Percentiles rank a stretch among this genome's conserved stretches.
phyloP scores from a whole-genome alignment of 768 basidiomycete genomes.

The Leccinum barrowsii region DNA sequence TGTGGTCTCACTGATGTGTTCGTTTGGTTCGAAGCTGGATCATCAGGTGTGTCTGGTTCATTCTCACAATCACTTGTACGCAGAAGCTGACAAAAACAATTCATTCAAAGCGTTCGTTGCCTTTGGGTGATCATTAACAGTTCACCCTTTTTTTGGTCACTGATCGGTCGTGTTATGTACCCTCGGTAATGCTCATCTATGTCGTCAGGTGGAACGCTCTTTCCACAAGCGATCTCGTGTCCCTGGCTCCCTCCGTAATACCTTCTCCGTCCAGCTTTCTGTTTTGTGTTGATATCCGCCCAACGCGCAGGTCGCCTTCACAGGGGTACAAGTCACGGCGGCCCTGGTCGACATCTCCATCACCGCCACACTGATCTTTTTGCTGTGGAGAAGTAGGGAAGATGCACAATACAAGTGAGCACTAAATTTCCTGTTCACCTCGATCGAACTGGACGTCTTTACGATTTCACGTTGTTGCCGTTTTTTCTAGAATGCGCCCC shows the following conservation, averaged over 20 bases:
- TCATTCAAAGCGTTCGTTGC: conserved; percentile 6
- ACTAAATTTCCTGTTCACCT: background rate
- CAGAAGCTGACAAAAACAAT: conserved; percentile 1
- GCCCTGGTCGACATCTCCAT: conserved; percentile 16
- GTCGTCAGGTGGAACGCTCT: conserved; percentile 9
- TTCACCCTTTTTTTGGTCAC: background rate
- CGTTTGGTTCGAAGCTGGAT: conserved; percentile 5
- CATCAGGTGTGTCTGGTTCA: conserved; percentile 5
- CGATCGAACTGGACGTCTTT: background rate
- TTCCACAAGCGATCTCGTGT: conserved; percentile 9
- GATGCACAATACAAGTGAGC: conserved; percentile 13
- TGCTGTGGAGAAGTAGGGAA: conserved; percentile 16
- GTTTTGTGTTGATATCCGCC: background rate
- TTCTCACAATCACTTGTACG: background rate
- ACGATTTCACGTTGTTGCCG: background rate
- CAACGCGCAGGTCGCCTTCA: conserved; percentile 8
- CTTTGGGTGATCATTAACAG: conserved; percentile 9
- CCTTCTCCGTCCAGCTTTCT: background rate
- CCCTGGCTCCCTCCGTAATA: conserved; percentile 7
- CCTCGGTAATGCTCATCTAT: background rate
- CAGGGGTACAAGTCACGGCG: background rate
- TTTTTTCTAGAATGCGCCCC: conserved; percentile 13
- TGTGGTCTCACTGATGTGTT: background rate
- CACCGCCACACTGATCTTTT: conserved; percentile 6
- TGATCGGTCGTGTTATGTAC: background rate